Base-by-base conservation (phyloP, 345 rosid species). In the Schrenkiella parvula region DNA sequence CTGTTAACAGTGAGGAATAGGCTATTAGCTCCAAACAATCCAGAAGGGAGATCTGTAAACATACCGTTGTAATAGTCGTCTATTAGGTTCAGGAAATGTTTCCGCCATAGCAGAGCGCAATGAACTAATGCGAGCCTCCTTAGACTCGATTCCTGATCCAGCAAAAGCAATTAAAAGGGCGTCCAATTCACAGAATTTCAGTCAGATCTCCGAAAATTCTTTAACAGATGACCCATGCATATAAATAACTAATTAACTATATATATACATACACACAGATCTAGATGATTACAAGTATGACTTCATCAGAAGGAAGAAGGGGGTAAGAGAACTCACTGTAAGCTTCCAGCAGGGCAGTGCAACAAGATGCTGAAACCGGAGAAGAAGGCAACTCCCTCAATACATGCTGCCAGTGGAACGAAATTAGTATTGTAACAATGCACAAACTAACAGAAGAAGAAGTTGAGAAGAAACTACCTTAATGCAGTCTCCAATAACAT, bases 31-130 rank as follows among this genome's bases (percentile, higher is more conserved):
- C 43, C 32, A 57, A 51, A 32, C 28, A 50, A 32, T 47, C 57
- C 25, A 6, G 26, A 43, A 68, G 56, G 46, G 37, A 34, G 32
- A 53, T 58, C 55, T 17, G 62, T 37, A 69, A 44, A 63, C 60
- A 63, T 28, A 85, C 99, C 98, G 88, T 77, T 92, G 97, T 67
- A 95, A 82, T 71, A 95, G 76, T 62, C 91, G 97, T 67, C 97
- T 83, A 69, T 95, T 95, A 64, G 99, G 99, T 79, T 95, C 99
- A 15, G 99, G 99, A 84, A 95, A 95, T 12, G 96, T 89, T 78
- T 95, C 99, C 34, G 82, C 78, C 74, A 95, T 84, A 4, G 96
- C 96, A 74, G 93, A 86, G 70, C 88, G 89, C 84, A 95, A 83
- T 68, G 96, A 93, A 82, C 70, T 80, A 64, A 86, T 77, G 44